These are phyloP conservation scores for Naematelia aurantialba DNA, from an alignment of 768 basidiomycete genomes.

Conservation along the genomic window DNA sequence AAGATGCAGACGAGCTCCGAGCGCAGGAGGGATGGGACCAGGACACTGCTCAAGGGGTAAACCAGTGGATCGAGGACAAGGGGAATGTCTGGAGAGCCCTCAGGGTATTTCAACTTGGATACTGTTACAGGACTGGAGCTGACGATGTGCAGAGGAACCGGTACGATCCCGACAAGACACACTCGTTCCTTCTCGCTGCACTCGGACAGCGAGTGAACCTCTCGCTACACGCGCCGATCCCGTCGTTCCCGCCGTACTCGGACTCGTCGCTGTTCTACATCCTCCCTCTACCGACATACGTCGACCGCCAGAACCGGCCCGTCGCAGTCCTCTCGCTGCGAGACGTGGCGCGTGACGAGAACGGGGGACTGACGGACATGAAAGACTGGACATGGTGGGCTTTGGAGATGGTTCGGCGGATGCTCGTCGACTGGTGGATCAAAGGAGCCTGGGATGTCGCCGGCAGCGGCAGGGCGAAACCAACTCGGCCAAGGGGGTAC, in stretches of 20 bases:
- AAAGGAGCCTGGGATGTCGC: constrained; percentile 15
- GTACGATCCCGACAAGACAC: constrained; percentile 29
- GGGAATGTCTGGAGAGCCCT: constrained; percentile 32
- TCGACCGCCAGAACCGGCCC: constrained; percentile 37
- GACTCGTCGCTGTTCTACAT: constrained; percentile 39
- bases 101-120: constrained; percentile 23
- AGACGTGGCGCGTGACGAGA: constrained; percentile 33
- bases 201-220: constrained; percentile 24
- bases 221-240: constrained; percentile 28
- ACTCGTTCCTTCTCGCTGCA: constrained; percentile 20
- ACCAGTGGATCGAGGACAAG: constrained; percentile 35
- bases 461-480: neutral
- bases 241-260: constrained; percentile 25
- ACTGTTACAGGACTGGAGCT: neutral
- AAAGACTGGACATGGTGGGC: constrained; percentile 47
- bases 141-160: constrained; percentile 27
- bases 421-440: constrained; percentile 35
- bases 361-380: constrained; percentile 35
- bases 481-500: constrained; percentile 5
- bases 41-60: constrained; percentile 22
- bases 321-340: constrained; percentile 41
- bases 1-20: constrained; percentile 31
- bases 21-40: constrained; percentile 42
- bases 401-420: constrained; percentile 40
- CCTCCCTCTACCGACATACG: constrained; percentile 35